Conservation (phyloP, 129 eudicot species). For the Glebionis coronaria region DNA sequence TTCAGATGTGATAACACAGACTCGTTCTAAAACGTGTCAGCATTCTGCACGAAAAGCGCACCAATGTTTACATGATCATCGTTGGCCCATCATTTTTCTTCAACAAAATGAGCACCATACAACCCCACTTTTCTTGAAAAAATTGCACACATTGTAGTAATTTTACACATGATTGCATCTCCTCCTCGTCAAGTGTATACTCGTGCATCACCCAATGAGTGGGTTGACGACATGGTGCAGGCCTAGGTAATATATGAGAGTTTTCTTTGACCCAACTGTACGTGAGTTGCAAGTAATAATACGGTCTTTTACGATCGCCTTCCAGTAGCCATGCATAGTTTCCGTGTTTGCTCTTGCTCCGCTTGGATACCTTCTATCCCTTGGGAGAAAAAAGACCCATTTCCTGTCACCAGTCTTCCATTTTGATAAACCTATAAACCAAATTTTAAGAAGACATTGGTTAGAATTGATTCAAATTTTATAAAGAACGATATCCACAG, state of each 20-base stretch:
- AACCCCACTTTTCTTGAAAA: constrained; percentile 22
- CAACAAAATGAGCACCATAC: constrained; percentile 8
- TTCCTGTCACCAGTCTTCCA: constrained; percentile 23
- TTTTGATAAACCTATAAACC: constrained; percentile 18
- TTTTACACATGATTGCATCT: too few species aligned
- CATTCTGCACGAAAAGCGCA: background rate
- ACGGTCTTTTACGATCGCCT: constrained; percentile 78
- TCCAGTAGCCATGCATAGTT: constrained; percentile 3
- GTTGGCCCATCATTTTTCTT: constrained; percentile 73
- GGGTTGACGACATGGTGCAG: constrained; percentile 68
- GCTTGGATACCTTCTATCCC: constrained; percentile 55
- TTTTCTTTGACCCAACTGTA: constrained; percentile 63
- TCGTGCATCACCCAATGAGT: constrained; percentile 92
- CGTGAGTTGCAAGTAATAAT: constrained; percentile 47
- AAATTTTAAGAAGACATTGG: background rate
- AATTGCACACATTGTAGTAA: too few species aligned
- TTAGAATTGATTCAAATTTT: background rate
- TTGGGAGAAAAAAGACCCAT: constrained; percentile 47
- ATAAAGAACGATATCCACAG: background rate
- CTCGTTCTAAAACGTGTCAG: constrained; percentile 23
- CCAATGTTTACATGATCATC: too few species aligned
- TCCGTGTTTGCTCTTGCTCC: constrained; percentile 60
- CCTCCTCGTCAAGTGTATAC: constrained; percentile 69
- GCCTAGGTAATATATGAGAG: constrained; percentile 63
- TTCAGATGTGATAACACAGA: background rate